Evolutionary conservation across 768 basidiomycete genomes (phyloP).

Genomic region (Sarcomyxa edulis): DNA sequence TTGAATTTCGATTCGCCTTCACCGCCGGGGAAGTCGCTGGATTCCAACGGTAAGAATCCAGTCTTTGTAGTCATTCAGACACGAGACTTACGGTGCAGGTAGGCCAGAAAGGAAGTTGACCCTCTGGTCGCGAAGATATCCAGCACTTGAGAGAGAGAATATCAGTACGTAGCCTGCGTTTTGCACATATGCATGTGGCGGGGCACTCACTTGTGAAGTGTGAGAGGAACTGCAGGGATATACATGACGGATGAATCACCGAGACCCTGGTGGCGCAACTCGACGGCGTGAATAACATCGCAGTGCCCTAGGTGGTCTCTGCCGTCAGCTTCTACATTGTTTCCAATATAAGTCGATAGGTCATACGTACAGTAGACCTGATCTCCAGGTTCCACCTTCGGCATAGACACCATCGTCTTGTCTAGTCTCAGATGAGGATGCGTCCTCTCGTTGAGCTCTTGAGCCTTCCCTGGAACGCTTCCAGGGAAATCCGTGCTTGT

Average conservation of each 20-base stretch:
- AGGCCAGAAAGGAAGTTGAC: conserved; percentile 39
- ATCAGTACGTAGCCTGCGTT: neutral
- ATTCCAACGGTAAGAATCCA: neutral
- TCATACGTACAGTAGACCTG: conserved; percentile 48
- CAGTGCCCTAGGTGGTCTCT: conserved; percentile 36
- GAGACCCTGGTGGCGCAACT: conserved; percentile 37
- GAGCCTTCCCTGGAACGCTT: conserved; percentile 44
- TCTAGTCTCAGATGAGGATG: conserved; percentile 61
- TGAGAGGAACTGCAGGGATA: conserved; percentile 50
- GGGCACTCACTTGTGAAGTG: conserved; percentile 44
- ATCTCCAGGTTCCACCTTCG: conserved; percentile 56
- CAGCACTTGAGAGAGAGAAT: conserved; percentile 25
- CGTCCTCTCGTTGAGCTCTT: conserved; percentile 47
- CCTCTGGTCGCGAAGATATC: conserved; percentile 45
- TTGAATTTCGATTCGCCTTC: conserved; percentile 41
- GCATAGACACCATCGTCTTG: conserved; percentile 53
- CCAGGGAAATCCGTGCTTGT: conserved; percentile 51
- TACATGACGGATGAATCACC: conserved; percentile 53
- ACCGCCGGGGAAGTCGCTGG: conserved; percentile 49
- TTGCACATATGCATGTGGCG: neutral
- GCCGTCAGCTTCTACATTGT: neutral
- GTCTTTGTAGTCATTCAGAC: neutral
- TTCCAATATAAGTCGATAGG: neutral
- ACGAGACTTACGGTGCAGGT: conserved; percentile 39
- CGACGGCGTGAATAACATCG: conserved; percentile 53